phyloP scores from a whole-genome alignment of 2,329 filamentous ascomycete species.

The Scedosporium apiospermum region DNA sequence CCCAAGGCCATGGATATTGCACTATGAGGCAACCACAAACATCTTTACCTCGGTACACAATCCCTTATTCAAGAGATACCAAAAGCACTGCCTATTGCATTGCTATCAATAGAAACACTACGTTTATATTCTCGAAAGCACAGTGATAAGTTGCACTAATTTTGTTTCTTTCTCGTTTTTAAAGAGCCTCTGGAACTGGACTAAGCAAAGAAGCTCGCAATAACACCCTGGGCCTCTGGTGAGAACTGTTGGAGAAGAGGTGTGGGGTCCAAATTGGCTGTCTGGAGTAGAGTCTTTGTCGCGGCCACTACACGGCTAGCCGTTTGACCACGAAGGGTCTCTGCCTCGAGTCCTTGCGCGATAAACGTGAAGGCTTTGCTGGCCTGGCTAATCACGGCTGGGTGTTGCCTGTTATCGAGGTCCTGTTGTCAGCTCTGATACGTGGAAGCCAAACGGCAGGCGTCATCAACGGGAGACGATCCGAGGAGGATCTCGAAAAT shows the following conservation, averaged over 20 bases:
- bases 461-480: not conserved
- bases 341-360: constrained; percentile 79
- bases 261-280: constrained; percentile 64
- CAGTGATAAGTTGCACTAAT: not conserved
- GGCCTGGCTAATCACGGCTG: constrained; percentile 66
- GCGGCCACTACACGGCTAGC: constrained; percentile 67
- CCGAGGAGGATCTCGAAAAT: not conserved
- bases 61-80: no score
- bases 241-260: constrained; percentile 67
- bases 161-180: not conserved
- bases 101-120: no score
- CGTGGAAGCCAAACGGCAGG: not conserved
- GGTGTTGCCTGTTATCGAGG: constrained; percentile 60
- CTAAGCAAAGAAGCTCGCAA: constrained; percentile 69
- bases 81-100: no score
- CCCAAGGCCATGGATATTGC: no score
- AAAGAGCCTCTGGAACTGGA: not conserved
- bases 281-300: constrained; percentile 67
- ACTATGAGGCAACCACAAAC: no score
- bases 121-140: not conserved
- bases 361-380: constrained; percentile 78
- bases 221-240: constrained; percentile 70
- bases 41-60: no score
- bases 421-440: constrained; percentile 1
- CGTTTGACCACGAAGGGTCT: constrained; percentile 79